Evolutionary conservation across 352 stramenopile genomes (phyloP), one percentile per base, ranked within the genome.

Genomic region (Thraustotheca clavata): DNA sequence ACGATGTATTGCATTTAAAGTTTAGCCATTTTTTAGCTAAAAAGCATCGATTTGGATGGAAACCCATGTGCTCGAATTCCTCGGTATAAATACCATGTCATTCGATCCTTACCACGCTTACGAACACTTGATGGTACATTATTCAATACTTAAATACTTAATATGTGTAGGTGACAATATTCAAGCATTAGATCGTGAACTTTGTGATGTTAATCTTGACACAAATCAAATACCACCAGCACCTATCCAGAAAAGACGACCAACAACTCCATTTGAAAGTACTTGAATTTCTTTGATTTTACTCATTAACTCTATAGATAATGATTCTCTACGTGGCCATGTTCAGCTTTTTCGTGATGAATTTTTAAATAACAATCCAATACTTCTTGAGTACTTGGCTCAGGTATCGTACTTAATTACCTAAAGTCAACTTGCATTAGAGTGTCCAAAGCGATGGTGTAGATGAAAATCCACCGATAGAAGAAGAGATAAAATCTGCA

Each of bases 301-400:
- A 8, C 9, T 39, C 49, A 48, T 38, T 6, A 2, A 12, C 43
- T 18, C 5, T 38, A 38, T 60, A 38, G 26, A 60, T 14, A n/a
- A 27, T 27, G 57, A 52, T 6, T 20, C 27, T 0, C 34, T 54
- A 20, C 77, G 75, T 22, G 83, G 83, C 35, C 87, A 88, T 33
- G 83, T 91, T 18, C 83, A 83, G 7, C 71, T 93, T 38, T 93
- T 93, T 52, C 83, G 81, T 16, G 83, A 93, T 62, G 81, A 93
- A 38, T 93, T 89, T 35, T 67, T 93, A 49, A 93, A 93, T 60
- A 93, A 86, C 62, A 76, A 90, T 49, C 73, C 83, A 0, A 93
- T 93, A 47, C 38, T 93, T 49, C 69, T 93, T 31, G 83, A 91
- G 63, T 93, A 93, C 67, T 72, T 93, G 38, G 80, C 74, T 8